Conservation (phyloP, 1,284 basidiomycete species). For the Pseudozyma sp. region DNA sequence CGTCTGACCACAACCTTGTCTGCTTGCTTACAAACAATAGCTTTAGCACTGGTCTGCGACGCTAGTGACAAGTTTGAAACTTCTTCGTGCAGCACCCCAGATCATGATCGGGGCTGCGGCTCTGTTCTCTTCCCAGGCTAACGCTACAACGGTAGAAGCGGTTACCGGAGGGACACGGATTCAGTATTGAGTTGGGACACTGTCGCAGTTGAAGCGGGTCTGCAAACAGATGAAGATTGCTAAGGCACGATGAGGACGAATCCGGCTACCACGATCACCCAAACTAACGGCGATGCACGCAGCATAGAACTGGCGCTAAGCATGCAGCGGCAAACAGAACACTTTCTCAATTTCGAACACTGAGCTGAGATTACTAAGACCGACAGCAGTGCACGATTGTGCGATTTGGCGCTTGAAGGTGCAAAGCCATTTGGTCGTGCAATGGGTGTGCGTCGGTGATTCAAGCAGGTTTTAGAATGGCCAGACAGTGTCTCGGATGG, state of each 20-base stretch:
- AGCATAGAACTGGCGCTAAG: background rate
- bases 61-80: background rate
- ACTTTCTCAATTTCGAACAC: background rate
- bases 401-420: background rate
- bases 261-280: background rate
- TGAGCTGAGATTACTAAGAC: background rate
- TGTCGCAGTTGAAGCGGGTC: background rate
- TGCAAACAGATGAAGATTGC: background rate
- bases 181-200: no score
- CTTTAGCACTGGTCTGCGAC: no score
- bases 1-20: no score
- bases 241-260: background rate
- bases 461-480: constrained; percentile 7
- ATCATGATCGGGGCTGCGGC: constrained; percentile 3
- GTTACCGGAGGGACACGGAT: background rate
- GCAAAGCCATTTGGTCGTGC: no score
- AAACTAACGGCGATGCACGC: background rate
- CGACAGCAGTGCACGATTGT: background rate
- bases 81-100: background rate
- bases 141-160: background rate
- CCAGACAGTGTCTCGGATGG: constrained; percentile 20
- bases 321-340: background rate
- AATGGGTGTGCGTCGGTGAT: constrained; percentile 2
- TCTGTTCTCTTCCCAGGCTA: background rate
- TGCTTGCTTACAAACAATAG: no score